Percentiles rank a stretch among this genome's conserved stretches.
Evolutionary conservation across 495 filamentous ascomycete species (phyloP).

Genomic region (Talaromyces proteolyticus): DNA sequence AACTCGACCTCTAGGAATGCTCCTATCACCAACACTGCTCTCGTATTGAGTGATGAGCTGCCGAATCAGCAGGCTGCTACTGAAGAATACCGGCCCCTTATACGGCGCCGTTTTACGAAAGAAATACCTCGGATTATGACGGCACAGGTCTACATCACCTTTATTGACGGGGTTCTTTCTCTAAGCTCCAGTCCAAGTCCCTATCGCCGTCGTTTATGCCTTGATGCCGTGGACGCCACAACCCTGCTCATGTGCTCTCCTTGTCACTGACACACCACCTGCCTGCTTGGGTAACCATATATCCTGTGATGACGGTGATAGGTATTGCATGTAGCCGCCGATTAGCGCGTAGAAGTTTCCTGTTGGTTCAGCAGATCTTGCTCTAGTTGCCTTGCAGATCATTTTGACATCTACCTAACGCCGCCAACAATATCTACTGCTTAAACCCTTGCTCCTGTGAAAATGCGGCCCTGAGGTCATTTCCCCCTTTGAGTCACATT

Average conservation of each 20-base stretch:
- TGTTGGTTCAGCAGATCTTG: conserved; percentile 4
- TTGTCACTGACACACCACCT: conserved; percentile 2
- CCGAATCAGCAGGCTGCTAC: conserved; percentile 4
- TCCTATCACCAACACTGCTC: not conserved
- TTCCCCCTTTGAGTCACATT: conserved; percentile 5
- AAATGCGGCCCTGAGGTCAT: conserved; percentile 5
- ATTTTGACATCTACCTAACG: conserved; percentile 1
- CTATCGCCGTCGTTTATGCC: too few species aligned
- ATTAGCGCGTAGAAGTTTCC: conserved; percentile 6
- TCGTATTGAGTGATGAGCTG: conserved; percentile 1
- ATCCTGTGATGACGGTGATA: conserved; percentile 4
- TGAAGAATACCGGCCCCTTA: too few species aligned
- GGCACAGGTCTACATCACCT: too few species aligned
- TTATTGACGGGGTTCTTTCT: too few species aligned
- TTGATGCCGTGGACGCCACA: not conserved
- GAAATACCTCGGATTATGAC: too few species aligned
- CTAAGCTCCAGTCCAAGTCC: too few species aligned
- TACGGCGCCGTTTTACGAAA: too few species aligned
- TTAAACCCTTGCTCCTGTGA: not conserved
- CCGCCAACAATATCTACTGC: conserved; percentile 3
- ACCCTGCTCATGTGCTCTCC: conserved; percentile 2
- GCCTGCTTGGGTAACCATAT: not conserved
- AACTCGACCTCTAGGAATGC: not conserved
- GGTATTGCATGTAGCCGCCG: conserved; percentile 5
- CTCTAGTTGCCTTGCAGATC: conserved; percentile 6